Evolutionary conservation across 768 basidiomycete genomes (phyloP).

Genomic region (Amanita jacksonii): DNA sequence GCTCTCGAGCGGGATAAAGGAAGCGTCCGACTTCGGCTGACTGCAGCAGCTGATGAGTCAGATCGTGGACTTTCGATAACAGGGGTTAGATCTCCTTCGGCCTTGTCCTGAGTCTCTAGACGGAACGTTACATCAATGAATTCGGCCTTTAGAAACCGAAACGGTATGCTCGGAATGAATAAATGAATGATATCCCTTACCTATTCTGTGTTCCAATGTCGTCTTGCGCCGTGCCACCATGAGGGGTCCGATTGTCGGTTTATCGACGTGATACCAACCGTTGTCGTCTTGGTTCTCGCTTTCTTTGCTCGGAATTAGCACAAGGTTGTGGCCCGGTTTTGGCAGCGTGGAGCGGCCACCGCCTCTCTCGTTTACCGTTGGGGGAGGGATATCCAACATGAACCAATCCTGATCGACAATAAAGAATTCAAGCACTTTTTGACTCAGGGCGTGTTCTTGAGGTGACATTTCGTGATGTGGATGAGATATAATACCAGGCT

Average conservation of each 20-base stretch:
- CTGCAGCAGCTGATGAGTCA: constrained; percentile 3
- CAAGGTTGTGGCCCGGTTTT: neutral
- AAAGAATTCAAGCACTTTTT: constrained; percentile 87
- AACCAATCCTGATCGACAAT: constrained; percentile 97
- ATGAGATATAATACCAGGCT: constrained; percentile 89
- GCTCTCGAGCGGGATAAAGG: constrained; percentile 4
- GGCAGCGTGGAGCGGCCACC: constrained; percentile 1
- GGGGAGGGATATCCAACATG: constrained; percentile 77
- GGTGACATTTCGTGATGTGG: constrained; percentile 82
- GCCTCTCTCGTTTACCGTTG: constrained; percentile 26
- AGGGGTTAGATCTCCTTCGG: constrained; percentile 5
- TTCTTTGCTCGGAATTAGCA: constrained; percentile 2
- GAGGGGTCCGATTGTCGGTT: neutral
- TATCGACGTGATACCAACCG: constrained; percentile 3
- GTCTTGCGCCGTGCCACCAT: constrained; percentile 5
- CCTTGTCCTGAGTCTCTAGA: constrained; percentile 5
- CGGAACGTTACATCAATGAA: constrained; percentile 5
- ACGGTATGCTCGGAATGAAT: neutral
- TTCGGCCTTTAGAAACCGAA: constrained; percentile 4
- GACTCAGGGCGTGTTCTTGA: constrained; percentile 77
- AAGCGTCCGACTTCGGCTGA: constrained; percentile 6
- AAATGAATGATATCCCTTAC: constrained; percentile 1
- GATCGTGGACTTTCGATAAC: constrained; percentile 6
- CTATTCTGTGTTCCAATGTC: constrained; percentile 6
- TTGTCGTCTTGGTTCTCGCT: constrained; percentile 1